phyloP scores from a whole-genome alignment of 768 basidiomycete species.

The Baorangia bicolor region DNA sequence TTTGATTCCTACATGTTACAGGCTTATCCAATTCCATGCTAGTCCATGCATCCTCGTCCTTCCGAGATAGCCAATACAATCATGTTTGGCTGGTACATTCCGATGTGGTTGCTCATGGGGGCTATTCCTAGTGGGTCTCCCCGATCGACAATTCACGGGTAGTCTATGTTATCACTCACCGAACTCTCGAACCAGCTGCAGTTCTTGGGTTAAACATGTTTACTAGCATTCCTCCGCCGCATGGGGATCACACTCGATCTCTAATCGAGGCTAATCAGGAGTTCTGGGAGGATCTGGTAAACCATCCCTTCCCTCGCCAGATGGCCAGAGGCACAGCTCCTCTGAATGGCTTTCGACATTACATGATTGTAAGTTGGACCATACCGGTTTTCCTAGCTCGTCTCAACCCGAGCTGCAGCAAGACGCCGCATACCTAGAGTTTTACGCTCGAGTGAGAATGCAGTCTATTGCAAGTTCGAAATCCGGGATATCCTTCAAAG shows the following conservation, averaged over 20 bases:
- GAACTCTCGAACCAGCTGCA: background rate
- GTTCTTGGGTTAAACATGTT: background rate
- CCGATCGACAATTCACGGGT: too few species aligned
- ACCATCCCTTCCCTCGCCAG: background rate
- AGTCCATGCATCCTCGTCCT: background rate
- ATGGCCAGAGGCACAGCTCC: background rate
- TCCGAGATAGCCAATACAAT: background rate
- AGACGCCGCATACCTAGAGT: background rate
- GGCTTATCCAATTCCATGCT: background rate
- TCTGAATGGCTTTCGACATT: background rate
- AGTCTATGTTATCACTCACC: background rate
- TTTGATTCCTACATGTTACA: background rate
- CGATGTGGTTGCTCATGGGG: background rate
- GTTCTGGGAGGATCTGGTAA: background rate
- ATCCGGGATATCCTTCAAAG: background rate
- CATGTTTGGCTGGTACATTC: background rate
- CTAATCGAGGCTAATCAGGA: background rate
- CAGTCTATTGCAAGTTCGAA: background rate
- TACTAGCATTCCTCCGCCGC: background rate
- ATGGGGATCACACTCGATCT: background rate
- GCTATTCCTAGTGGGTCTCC: background rate
- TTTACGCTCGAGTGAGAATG: background rate
- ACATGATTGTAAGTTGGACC: background rate
- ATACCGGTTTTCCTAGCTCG: background rate
- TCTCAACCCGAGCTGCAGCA: background rate